Evolutionary conservation across 805 yeast genomes (phyloP).

Genomic region (Kregervanrija fluxuum): DNA sequence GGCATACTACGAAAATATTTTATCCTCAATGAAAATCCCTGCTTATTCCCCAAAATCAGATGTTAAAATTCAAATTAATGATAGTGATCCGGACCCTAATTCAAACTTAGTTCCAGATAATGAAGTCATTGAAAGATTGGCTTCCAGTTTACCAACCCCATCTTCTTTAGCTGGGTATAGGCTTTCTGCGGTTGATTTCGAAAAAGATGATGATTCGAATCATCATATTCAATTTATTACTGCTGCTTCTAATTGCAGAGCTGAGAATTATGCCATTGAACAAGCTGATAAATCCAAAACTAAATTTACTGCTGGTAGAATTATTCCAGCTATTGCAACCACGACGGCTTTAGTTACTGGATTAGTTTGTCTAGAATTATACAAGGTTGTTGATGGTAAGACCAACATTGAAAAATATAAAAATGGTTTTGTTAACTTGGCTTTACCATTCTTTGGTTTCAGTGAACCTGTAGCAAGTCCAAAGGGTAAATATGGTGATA

Average conservation of each 20-base stretch:
- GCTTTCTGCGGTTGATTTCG: slow-evolving; percentile 86
- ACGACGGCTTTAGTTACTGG: slow-evolving; percentile 98
- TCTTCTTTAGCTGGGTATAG: slow-evolving; percentile 84
- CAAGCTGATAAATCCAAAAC: slow-evolving; percentile 85
- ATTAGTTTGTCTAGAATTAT: slow-evolving; percentile 81
- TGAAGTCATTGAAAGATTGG: slow-evolving; percentile 59
- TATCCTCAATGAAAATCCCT: slow-evolving; percentile 42
- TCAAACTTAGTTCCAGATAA: slow-evolving; percentile 44
- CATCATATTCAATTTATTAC: slow-evolving; percentile 95
- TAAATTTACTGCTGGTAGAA: slow-evolving; percentile 95
- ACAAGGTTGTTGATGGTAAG: slow-evolving; percentile 77
- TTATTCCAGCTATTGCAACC: slow-evolving; percentile 98
- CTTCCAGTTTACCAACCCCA: slow-evolving; percentile 81
- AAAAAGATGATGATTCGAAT: slow-evolving; percentile 95
- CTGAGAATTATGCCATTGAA: slow-evolving; percentile 82
- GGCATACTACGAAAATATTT: slow-evolving; percentile 43
- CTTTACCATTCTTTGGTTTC: slow-evolving; percentile 93
- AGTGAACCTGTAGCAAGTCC: slow-evolving; percentile 91
- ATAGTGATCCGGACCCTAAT: slow-evolving; percentile 84
- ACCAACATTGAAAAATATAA: slow-evolving; percentile 76
- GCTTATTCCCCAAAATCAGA: slow-evolving; percentile 73
- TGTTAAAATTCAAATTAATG: slow-evolving; percentile 75
- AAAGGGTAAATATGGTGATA: slow-evolving; percentile 71
- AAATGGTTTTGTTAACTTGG: slow-evolving; percentile 88
- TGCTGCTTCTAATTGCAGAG: slow-evolving; percentile 95